Evolutionary conservation across 2,329 filamentous ascomycete species (phyloP), one percentile per base, ranked within the genome.

Genomic region (Pseudogymnoascus sp.): DNA sequence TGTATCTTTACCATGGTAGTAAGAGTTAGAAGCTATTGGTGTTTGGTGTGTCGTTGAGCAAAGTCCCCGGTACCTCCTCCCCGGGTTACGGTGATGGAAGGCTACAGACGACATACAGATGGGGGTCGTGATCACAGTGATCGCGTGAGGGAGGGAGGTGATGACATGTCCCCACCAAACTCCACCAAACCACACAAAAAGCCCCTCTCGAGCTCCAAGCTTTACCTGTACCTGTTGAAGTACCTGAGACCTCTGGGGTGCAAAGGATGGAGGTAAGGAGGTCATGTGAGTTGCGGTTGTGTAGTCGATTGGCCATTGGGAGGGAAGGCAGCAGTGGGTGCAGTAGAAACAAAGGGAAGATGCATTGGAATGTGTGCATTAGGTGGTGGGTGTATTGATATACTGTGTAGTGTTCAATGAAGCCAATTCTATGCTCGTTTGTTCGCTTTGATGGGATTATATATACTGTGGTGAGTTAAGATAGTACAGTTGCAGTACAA

Each of bases 61-160:
- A 57, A 31, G 47, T 33, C 47, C 47, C 26, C 9, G n/a, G 26
- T 57, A 57, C 47, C 26, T 57, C 26, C 8, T 31, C 10, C 10
- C 47, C 47, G 47, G 47, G 47, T 57, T 57, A 19, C 47, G 26
- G 2, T 7, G 47, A 57, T 57, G 47, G 47, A 57, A 57, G 26
- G 47, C 4, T 57, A 57, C 47, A 31, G 47, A 57, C 26, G n/a
- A 17, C n/a, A 19, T 57, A 57, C 47, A 53, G 47, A 53, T 7
- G 8, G 47, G 47, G 47, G 26, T 26, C 47, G 47, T 53, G 47
- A 53, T 53, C 47, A 53, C 26, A 33, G 47, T 57, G 47, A 57
- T 57, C 47, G 47, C 47, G 47, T 57, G 47, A 57, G 47, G n/a
- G 47, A 57, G 47, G n/a, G 47, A 57, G 47, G 47, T 57, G 47